These are phyloP conservation scores for Murraya paniculata DNA, from an alignment of 345 rosid genomes.

Conservation along the genomic window DNA sequence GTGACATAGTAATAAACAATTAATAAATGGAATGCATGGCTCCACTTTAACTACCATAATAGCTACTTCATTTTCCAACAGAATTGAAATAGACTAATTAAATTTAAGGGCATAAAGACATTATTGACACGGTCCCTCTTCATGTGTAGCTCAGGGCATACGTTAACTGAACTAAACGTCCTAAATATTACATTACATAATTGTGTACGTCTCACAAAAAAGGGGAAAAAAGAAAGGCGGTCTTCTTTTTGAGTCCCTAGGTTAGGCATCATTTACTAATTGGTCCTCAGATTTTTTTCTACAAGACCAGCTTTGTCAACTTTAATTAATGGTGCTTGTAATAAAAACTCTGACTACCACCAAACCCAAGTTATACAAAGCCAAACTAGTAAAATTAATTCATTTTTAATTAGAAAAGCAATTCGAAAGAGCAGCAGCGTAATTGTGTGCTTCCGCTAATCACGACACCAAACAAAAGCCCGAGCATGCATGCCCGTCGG, in stretches of 20 bases:
- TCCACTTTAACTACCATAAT: constrained; percentile 2
- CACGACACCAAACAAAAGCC: neutral
- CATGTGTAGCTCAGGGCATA: neutral
- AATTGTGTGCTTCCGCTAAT: neutral
- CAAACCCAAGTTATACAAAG: neutral
- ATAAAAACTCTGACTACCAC: neutral
- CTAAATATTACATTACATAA: no score
- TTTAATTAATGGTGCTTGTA: neutral
- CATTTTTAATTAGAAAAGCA: no score
- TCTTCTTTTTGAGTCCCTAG: no score
- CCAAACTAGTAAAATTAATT: neutral
- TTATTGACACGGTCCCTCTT: neutral
- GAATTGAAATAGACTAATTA: neutral
- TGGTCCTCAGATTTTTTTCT: no score
- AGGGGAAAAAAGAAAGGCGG: fast-evolving
- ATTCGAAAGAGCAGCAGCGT: neutral
- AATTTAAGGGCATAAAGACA: neutral
- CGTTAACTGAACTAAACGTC: neutral
- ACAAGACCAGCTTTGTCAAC: neutral
- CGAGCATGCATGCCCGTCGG: neutral
- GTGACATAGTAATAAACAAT: neutral
- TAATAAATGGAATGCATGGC: constrained; percentile 5
- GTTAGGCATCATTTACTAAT: no score
- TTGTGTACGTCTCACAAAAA: no score
- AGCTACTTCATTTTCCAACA: neutral